phyloP scores from a whole-genome alignment of 1,284 basidiomycete genomes.

The Tilletiopsis washingtonensis region DNA sequence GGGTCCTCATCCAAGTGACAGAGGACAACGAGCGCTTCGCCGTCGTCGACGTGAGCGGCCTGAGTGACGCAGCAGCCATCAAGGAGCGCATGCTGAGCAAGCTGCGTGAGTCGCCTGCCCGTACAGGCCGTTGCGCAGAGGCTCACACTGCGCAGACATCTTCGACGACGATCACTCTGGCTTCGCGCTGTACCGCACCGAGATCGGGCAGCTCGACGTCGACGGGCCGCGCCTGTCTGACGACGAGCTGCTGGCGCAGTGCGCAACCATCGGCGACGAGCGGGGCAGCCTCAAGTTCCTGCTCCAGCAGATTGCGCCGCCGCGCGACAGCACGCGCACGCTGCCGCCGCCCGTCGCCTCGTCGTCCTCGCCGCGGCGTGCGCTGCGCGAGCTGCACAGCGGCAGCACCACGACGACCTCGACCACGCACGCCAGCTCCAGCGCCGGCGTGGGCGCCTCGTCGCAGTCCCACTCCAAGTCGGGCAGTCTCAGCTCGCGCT shows the following conservation, averaged over 20 bases:
- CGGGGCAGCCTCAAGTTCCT: constrained; percentile 44
- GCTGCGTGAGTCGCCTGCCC: constrained; percentile 14
- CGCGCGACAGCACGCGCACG: constrained; percentile 16
- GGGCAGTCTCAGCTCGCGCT: constrained; percentile 26
- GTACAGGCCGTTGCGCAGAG: neutral
- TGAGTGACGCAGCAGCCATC: constrained; percentile 37
- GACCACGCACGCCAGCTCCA: too few relatives aligned
- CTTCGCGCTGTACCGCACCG: constrained; percentile 38
- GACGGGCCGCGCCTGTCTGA: constrained; percentile 37
- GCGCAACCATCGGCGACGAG: constrained; percentile 43
- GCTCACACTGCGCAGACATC: constrained; percentile 6
- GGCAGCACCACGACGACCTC: constrained; percentile 7
- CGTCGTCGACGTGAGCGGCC: constrained; percentile 43
- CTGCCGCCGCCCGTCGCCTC: constrained; percentile 22
- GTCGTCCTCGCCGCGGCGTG: constrained; percentile 7
- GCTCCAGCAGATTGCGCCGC: constrained; percentile 26
- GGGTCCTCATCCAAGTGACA: constrained; percentile 44
- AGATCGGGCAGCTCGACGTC: constrained; percentile 38
- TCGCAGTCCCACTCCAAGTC: constrained; percentile 16
- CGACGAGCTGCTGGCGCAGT: constrained; percentile 40
- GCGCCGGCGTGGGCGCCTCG: too few relatives aligned
- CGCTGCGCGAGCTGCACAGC: constrained; percentile 9
- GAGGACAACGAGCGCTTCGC: constrained; percentile 46
- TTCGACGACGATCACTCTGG: constrained; percentile 29
- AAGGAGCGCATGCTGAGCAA: constrained; percentile 42